A percentile compares a stretch with the other conserved stretches of the same genome.
Conservation (phyloP, 352 stramenopile species). For the Globisporangium recalcitrans region DNA sequence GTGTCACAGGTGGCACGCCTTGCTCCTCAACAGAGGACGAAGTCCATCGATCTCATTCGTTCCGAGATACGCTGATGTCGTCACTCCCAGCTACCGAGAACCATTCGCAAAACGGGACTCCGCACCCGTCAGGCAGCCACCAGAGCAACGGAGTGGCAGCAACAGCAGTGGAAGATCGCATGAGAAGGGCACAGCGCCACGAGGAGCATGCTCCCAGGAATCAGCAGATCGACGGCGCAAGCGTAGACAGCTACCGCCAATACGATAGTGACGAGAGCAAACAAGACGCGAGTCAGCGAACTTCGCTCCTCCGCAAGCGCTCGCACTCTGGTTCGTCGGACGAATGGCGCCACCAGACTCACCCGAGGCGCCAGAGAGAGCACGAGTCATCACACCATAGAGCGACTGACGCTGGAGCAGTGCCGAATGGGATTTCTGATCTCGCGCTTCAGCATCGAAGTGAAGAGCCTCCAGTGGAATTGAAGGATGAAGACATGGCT, state of each 20-base stretch:
- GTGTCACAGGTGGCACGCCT: not conserved
- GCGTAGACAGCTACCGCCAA: not conserved
- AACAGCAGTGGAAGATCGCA: not conserved
- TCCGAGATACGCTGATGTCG: not conserved
- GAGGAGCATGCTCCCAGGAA: not conserved
- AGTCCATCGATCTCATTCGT: not conserved
- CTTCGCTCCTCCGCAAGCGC: not conserved
- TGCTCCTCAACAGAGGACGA: not conserved
- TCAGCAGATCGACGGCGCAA: not conserved
- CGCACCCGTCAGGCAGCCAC: not conserved
- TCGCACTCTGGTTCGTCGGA: conserved; percentile 3
- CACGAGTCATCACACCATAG: not conserved
- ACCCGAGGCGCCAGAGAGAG: not conserved
- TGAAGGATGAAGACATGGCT: not conserved
- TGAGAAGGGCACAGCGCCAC: not conserved
- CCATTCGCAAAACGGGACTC: not conserved
- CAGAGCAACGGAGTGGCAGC: not conserved
- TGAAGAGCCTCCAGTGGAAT: not conserved
- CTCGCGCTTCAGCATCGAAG: not conserved
- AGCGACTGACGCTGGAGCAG: not conserved
- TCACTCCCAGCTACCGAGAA: not conserved
- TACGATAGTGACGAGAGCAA: not conserved
- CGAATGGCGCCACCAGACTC: not conserved
- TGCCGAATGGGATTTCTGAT: not conserved
- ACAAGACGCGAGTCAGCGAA: not conserved